phyloP scores from a whole-genome alignment of 2,329 filamentous ascomycete species.

The Metarhizium brunneum region DNA sequence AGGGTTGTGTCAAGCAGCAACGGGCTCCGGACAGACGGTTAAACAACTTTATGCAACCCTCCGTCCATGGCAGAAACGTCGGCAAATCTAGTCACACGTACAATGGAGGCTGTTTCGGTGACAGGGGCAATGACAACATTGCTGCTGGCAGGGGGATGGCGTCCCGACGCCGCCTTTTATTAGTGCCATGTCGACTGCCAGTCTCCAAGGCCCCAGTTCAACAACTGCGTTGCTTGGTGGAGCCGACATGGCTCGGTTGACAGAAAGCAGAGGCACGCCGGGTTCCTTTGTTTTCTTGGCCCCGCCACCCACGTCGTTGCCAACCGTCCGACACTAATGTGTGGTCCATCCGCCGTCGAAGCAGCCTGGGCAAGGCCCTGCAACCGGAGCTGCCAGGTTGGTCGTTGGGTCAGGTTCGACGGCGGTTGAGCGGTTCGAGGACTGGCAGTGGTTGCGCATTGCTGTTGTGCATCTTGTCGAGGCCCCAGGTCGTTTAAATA shows the following conservation, averaged over 20 bases:
- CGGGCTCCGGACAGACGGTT: not conserved
- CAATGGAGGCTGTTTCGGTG: not conserved
- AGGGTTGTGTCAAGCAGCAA: not conserved
- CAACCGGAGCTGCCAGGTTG: not conserved
- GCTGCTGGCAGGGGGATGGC: constrained; percentile 3
- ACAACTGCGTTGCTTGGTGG: constrained; percentile 4
- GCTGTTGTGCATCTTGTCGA: not conserved
- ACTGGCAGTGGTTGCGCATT: not conserved
- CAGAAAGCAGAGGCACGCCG: not conserved
- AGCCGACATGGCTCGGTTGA: constrained; percentile 1
- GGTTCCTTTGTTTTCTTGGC: constrained; percentile 5
- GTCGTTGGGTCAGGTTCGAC: not conserved
- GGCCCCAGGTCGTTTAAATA: not conserved
- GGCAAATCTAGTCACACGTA: not conserved
- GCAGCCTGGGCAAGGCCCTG: not conserved
- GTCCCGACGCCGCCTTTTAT: constrained; percentile 2
- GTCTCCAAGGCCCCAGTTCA: not conserved
- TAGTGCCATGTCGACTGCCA: too few species aligned
- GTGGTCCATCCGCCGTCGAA: not conserved
- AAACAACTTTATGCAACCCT: not conserved
- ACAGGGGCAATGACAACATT: constrained; percentile 3
- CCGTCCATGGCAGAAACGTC: not conserved
- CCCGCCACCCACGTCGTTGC: constrained; percentile 4
- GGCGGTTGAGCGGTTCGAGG: too few species aligned
- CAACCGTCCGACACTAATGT: not conserved